These are phyloP conservation scores for Eucalyptus polybractea DNA, from an alignment of 345 rosid species.

Conservation along the genomic window DNA sequence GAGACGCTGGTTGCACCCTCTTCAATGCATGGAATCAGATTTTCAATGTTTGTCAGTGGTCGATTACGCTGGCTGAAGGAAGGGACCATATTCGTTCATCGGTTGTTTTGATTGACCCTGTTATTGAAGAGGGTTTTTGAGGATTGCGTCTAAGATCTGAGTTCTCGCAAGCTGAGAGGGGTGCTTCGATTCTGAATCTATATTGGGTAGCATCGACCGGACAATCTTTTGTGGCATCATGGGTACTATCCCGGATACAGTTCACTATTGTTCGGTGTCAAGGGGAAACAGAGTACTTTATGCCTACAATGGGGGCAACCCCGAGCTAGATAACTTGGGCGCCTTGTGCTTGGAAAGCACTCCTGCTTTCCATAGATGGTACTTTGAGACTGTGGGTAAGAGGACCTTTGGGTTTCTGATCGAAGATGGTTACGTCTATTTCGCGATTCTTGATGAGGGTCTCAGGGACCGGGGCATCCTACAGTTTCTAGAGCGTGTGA, in stretches of 20 bases:
- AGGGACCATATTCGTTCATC: neutral
- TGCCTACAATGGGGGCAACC: slow-evolving; percentile 44
- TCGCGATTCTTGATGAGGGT: slow-evolving; percentile 51
- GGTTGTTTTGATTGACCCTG: neutral
- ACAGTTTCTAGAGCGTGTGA: slow-evolving; percentile 48
- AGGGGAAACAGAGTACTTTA: slow-evolving; percentile 39
- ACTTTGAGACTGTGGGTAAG: slow-evolving; percentile 53
- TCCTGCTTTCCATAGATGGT: slow-evolving; percentile 72
- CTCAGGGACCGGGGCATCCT: slow-evolving; percentile 40
- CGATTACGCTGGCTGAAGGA: neutral
- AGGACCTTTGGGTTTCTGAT: slow-evolving; percentile 55
- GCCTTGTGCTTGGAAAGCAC: slow-evolving; percentile 46
- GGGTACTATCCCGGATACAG: slow-evolving; percentile 53
- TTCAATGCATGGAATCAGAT: neutral
- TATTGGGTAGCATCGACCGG: neutral
- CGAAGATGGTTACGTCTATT: slow-evolving; percentile 58
- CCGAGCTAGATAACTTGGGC: slow-evolving; percentile 38
- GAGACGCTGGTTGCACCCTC: neutral
- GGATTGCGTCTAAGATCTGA: neutral
- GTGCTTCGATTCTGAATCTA: neutral
- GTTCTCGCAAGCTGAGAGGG: neutral
- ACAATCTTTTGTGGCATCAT: neutral
- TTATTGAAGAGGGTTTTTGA: neutral
- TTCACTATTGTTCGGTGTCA: slow-evolving; percentile 62
- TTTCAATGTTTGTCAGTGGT: neutral